Evolutionary conservation across 140 eudicot species (phyloP).

Genomic region (Erigeron philadelphicus): DNA sequence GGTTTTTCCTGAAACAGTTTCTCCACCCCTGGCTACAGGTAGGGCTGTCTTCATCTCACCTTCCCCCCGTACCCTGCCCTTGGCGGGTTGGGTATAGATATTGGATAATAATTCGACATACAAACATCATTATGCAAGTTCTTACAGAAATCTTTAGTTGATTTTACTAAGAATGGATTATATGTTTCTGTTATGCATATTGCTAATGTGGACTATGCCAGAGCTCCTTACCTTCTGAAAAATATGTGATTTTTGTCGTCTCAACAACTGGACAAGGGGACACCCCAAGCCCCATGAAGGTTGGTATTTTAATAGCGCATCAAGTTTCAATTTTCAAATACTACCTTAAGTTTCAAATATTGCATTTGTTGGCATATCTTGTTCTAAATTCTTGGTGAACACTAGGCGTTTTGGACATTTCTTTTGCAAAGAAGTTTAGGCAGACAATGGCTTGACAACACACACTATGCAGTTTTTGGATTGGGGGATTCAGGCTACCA

Average conservation of each 20-base stretch:
- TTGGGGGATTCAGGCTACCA: constrained; percentile 97
- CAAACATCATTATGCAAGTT: too few relatives aligned
- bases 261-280: constrained; percentile 98
- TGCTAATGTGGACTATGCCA: constrained; percentile 29
- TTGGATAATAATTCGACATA: too few relatives aligned
- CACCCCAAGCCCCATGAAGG: constrained; percentile 86
- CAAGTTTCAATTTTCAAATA: background rate
- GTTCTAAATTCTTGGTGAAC: constrained; percentile 4
- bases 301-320: constrained; percentile 26
- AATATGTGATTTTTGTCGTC: constrained; percentile 78
- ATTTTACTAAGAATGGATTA: background rate
- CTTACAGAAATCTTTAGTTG: too few relatives aligned
- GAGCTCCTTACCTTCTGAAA: constrained; percentile 49
- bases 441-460: constrained; percentile 61
- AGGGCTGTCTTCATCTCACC: too few relatives aligned
- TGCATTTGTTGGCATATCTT: background rate
- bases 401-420: constrained; percentile 72
- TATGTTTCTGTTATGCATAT: constrained; percentile 18
- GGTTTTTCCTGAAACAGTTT: too few relatives aligned
- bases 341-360: background rate
- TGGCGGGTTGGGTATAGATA: too few relatives aligned
- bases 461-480: constrained; percentile 81
- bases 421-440: constrained; percentile 69
- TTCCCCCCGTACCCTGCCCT: too few relatives aligned
- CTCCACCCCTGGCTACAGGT: too few relatives aligned